Conservation (phyloP, 441 rosid species). For the Gossypium laxum region DNA sequence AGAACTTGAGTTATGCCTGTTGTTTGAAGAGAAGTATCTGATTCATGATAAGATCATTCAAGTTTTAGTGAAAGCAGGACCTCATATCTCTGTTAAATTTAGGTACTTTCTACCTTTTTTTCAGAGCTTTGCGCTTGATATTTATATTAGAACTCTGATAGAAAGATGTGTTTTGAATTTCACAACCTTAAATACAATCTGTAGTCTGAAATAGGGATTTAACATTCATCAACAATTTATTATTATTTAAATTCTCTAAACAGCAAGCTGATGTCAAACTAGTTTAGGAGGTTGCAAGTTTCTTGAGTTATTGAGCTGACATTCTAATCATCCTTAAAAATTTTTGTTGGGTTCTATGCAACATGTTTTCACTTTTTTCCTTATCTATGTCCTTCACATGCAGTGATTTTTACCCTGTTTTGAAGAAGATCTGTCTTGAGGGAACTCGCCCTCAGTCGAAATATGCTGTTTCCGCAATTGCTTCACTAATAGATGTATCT, state of each 20-base stretch:
- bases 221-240: not conserved
- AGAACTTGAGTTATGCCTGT: slow-evolving; percentile 43
- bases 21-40: slow-evolving; percentile 43
- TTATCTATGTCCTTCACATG: slow-evolving; percentile 12
- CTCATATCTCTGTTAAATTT: slow-evolving; percentile 49
- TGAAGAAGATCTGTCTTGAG: slow-evolving; percentile 58
- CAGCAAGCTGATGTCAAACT: not conserved
- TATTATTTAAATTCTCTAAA: not conserved
- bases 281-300: slow-evolving; percentile 8
- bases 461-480: slow-evolving; percentile 75
- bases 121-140: slow-evolving; percentile 4
- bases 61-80: slow-evolving; percentile 64
- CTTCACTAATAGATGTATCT: slow-evolving; percentile 53
- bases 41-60: slow-evolving; percentile 41
- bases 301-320: not conserved
- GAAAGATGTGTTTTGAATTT: slow-evolving; percentile 2
- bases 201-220: not conserved
- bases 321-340: not conserved
- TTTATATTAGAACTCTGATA: not conserved
- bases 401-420: slow-evolving; percentile 57
- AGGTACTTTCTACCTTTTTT: slow-evolving; percentile 39
- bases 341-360: not conserved
- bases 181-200: not conserved
- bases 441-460: slow-evolving; percentile 83
- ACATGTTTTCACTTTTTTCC: not conserved